Percentiles rank a stretch among this genome's conserved stretches.
Conservation (phyloP, 352 stramenopile genomes). For the Phytopythium oedochilum region DNA sequence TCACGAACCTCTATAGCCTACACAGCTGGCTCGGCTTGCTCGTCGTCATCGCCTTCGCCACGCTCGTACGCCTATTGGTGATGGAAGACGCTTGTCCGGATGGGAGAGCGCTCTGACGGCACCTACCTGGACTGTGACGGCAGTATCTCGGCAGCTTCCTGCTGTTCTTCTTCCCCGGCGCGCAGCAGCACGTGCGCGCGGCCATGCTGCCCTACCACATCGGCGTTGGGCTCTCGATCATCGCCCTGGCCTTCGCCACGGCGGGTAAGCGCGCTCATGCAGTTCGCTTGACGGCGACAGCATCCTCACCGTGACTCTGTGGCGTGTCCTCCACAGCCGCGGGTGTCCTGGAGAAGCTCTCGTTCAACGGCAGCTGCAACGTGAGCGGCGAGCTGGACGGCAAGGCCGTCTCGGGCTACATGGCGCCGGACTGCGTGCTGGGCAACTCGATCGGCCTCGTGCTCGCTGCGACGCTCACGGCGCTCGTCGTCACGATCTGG, state of each 20-base stretch:
- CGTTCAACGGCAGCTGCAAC: conserved; percentile 85
- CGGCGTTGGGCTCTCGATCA: conserved; percentile 51
- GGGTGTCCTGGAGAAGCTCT: conserved; percentile 78
- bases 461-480: conserved; percentile 35
- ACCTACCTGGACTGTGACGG: no score
- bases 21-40: conserved; percentile 84
- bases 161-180: conserved; percentile 76
- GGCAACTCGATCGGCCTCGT: conserved; percentile 73
- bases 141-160: conserved; percentile 65
- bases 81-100: no score
- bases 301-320: not conserved
- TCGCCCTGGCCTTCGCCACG: conserved; percentile 59
- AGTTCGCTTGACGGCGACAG: no score
- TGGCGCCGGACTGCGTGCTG: conserved; percentile 67
- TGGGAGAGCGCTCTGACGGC: no score
- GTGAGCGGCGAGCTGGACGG: conserved; percentile 61
- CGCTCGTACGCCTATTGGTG: conserved; percentile 38
- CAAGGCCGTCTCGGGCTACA: conserved; percentile 55
- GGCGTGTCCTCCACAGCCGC: conserved; percentile 16
- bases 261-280: conserved; percentile 18
- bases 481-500: conserved; percentile 48
- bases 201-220: conserved; percentile 60
- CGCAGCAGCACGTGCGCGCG: conserved; percentile 30
- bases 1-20: conserved; percentile 84
- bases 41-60: conserved; percentile 49